Evolutionary conservation across 2,329 filamentous ascomycete genomes (phyloP).

Genomic region (Fusarium domesticum): DNA sequence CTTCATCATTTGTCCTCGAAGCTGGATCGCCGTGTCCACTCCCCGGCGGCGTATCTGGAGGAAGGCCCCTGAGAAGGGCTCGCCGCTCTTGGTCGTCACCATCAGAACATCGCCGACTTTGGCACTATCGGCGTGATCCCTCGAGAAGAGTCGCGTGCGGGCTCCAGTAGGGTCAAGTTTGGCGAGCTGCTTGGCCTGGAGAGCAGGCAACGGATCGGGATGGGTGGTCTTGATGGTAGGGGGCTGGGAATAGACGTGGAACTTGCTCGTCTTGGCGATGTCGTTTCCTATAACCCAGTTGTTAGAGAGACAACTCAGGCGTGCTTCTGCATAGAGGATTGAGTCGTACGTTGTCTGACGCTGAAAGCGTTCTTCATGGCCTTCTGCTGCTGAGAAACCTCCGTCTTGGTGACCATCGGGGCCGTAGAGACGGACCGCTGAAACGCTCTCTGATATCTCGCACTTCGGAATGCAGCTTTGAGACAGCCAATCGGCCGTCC

Average conservation of each 20-base stretch:
- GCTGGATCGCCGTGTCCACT: slow-evolving; percentile 80
- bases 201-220: slow-evolving; percentile 64
- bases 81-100: slow-evolving; percentile 73
- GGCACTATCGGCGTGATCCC: slow-evolving; percentile 72
- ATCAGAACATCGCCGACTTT: slow-evolving; percentile 88
- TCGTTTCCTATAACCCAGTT: slow-evolving; percentile 31
- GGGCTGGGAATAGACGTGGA: slow-evolving; percentile 54
- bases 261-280: slow-evolving; percentile 37
- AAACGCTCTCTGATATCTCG: slow-evolving; percentile 47
- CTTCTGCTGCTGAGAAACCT: slow-evolving; percentile 10
- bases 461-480: slow-evolving; percentile 60
- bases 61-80: slow-evolving; percentile 87
- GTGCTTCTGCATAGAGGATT: neutral
- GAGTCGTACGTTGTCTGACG: slow-evolving; percentile 36
- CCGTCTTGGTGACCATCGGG: slow-evolving; percentile 20
- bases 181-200: slow-evolving; percentile 67
- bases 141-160: slow-evolving; percentile 77
- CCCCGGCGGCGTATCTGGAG: slow-evolving; percentile 85
- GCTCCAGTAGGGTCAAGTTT: slow-evolving; percentile 81
- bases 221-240: slow-evolving; percentile 53
- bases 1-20: slow-evolving; percentile 81
- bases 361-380: slow-evolving; percentile 27
- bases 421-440: slow-evolving; percentile 49
- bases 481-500: slow-evolving; percentile 69
- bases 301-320: slow-evolving; percentile 11